Evolutionary conservation across 192 early-diverging fungal species (phyloP).

Genomic region (Gaertneriomyces semiglobifer): DNA sequence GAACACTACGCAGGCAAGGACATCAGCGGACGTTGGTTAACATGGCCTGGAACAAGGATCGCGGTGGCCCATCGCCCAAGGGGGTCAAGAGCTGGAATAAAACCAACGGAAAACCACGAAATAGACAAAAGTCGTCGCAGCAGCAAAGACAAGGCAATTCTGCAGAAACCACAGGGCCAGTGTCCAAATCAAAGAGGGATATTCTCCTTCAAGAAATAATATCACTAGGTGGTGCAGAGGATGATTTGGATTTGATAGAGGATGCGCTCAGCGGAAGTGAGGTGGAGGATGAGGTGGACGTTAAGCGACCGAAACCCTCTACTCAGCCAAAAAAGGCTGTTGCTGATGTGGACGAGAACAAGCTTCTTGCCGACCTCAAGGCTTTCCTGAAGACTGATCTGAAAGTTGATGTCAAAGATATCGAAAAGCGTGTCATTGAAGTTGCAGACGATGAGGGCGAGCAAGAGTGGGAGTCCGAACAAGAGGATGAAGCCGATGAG

Average conservation of each 20-base stretch:
- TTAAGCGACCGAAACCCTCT: constrained; percentile 12
- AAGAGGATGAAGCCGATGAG: constrained; percentile 18
- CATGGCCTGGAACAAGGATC: too few relatives aligned
- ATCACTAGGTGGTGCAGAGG: constrained; percentile 57
- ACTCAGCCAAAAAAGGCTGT: constrained; percentile 24
- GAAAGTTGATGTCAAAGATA: constrained; percentile 32
- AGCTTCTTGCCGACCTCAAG: constrained; percentile 37
- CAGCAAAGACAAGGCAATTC: too few relatives aligned
- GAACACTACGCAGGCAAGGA: too few relatives aligned
- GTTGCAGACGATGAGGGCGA: constrained; percentile 38
- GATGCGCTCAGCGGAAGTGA: constrained; percentile 52
- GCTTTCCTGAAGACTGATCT: constrained; percentile 34
- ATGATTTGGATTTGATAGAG: constrained; percentile 55
- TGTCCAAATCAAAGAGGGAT: constrained; percentile 5
- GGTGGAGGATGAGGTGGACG: constrained; percentile 21
- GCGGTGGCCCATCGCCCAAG: too few relatives aligned
- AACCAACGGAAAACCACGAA: too few relatives aligned
- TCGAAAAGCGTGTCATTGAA: constrained; percentile 25
- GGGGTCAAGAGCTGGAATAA: too few relatives aligned
- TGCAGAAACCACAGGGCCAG: too few relatives aligned
- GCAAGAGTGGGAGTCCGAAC: constrained; percentile 16
- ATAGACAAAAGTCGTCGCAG: too few relatives aligned
- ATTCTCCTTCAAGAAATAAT: constrained; percentile 62
- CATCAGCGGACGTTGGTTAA: too few relatives aligned
- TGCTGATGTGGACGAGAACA: constrained; percentile 24